These are phyloP conservation scores for Ceratocystis albifundus DNA, from an alignment of 2,329 filamentous ascomycete genomes.

Conservation along the genomic window DNA sequence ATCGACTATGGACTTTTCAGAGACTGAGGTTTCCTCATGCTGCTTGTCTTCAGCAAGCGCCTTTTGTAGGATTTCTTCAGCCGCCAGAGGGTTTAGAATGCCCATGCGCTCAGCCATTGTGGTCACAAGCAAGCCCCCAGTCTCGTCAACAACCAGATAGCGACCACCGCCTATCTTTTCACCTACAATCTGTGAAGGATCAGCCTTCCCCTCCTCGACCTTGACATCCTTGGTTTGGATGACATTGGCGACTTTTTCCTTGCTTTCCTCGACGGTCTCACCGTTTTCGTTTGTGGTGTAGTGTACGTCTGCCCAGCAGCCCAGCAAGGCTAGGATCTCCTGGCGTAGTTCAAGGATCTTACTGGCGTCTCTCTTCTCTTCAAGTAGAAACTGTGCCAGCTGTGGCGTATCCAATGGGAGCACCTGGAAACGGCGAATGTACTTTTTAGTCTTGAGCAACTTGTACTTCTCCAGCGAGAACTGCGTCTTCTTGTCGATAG, in stretches of 20 bases:
- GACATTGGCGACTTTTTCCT: constrained; percentile 23
- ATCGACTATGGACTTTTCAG: neutral
- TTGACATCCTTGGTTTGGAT: neutral
- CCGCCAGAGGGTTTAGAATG: constrained; percentile 47
- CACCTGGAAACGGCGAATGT: constrained; percentile 75
- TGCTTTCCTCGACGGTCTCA: constrained; percentile 25
- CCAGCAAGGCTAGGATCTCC: constrained; percentile 68
- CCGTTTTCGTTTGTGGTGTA: constrained; percentile 40
- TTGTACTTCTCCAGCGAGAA: constrained; percentile 96
- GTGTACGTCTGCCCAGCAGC: constrained; percentile 84
- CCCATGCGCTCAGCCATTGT: constrained; percentile 84
- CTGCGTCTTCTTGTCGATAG: constrained; percentile 83
- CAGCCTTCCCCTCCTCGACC: constrained; percentile 24
- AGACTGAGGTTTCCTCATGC: neutral
- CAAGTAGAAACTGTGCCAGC: constrained; percentile 64
- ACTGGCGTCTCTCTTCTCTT: constrained; percentile 60
- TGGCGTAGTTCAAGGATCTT: constrained; percentile 79
- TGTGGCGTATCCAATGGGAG: constrained; percentile 69
- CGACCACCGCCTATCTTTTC: constrained; percentile 34
- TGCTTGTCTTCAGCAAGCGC: neutral
- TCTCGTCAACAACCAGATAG: constrained; percentile 80
- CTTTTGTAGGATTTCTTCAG: constrained; percentile 25
- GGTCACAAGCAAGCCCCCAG: constrained; percentile 68
- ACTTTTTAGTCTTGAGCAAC: constrained; percentile 85
- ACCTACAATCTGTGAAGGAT: constrained; percentile 8